A percentile compares a stretch with the other conserved stretches of the same genome.
Evolutionary conservation across 495 filamentous ascomycete species (phyloP).

Genomic region (Sordaria brevicollis): DNA sequence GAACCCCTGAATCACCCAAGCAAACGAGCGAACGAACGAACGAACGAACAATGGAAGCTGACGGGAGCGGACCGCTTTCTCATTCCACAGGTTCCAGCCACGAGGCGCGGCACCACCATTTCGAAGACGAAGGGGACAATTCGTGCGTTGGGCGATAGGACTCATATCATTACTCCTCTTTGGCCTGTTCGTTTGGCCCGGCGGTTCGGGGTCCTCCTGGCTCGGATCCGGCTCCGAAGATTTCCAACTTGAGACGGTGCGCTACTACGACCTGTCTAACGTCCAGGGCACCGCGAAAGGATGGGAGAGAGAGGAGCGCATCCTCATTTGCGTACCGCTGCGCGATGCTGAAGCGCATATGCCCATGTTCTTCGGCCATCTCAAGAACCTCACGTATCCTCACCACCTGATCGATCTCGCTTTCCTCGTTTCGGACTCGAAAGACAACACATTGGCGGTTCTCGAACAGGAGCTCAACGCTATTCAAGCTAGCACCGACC

Average conservation of each 20-base stretch:
- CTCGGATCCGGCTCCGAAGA: constrained; percentile 60
- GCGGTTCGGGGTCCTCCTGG: constrained; percentile 54
- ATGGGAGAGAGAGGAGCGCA: constrained; percentile 91
- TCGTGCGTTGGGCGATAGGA: constrained; percentile 52
- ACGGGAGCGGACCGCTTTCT: neutral
- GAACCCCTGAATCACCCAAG: neutral
- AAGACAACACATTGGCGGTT: constrained; percentile 74
- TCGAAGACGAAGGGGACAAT: constrained; percentile 62
- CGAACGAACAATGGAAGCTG: neutral
- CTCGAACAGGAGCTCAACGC: constrained; percentile 64
- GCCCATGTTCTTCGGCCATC: constrained; percentile 95
- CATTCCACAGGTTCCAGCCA: constrained; percentile 65
- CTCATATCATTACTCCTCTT: constrained; percentile 45
- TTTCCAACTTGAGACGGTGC: constrained; percentile 79
- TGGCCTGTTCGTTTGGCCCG: constrained; percentile 53
- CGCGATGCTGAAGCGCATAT: constrained; percentile 90
- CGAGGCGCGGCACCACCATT: constrained; percentile 60
- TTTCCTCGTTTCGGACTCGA: constrained; percentile 95
- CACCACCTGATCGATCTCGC: constrained; percentile 94
- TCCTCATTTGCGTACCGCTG: constrained; percentile 89
- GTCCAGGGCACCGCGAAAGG: constrained; percentile 81
- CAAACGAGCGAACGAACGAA: neutral
- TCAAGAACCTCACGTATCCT: constrained; percentile 94
- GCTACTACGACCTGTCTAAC: constrained; percentile 90
- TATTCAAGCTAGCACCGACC: constrained; percentile 70